Conservation (phyloP, 805 yeast species). For the Teunomyces pallodes region DNA sequence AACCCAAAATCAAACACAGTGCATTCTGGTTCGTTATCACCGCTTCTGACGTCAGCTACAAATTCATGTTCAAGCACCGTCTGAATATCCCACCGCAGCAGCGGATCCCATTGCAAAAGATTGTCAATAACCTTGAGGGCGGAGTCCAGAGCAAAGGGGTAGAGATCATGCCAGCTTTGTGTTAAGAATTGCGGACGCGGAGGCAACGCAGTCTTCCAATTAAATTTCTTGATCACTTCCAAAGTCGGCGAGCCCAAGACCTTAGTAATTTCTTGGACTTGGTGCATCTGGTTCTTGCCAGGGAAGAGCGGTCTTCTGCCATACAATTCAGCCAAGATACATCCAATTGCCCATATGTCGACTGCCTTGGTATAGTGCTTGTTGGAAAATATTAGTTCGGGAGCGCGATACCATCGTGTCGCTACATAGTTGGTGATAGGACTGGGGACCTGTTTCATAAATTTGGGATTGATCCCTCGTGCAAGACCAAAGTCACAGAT, state of each 20-base stretch:
- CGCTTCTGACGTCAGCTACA: constrained; percentile 51
- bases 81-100: constrained; percentile 51
- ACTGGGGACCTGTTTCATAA: constrained; percentile 29
- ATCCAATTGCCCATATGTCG: constrained; percentile 94
- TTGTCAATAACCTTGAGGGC: constrained; percentile 53
- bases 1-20: constrained; percentile 63
- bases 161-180: constrained; percentile 49
- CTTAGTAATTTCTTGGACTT: constrained; percentile 63
- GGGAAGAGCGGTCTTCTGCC: constrained; percentile 77
- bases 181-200: constrained; percentile 39
- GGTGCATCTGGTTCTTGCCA: constrained; percentile 72
- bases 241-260: constrained; percentile 70
- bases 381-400: constrained; percentile 72
- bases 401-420: constrained; percentile 94
- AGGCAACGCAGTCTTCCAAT: constrained; percentile 32
- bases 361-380: constrained; percentile 61
- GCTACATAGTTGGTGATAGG: constrained; percentile 85
- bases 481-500: constrained; percentile 95
- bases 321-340: constrained; percentile 82
- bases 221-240: constrained; percentile 32
- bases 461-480: constrained; percentile 55
- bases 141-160: constrained; percentile 56
- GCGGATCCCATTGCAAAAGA: constrained; percentile 66
- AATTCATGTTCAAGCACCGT: constrained; percentile 58
- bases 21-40: constrained; percentile 55